Conservation (phyloP, 768 basidiomycete genomes). For the Royoungia palumana region DNA sequence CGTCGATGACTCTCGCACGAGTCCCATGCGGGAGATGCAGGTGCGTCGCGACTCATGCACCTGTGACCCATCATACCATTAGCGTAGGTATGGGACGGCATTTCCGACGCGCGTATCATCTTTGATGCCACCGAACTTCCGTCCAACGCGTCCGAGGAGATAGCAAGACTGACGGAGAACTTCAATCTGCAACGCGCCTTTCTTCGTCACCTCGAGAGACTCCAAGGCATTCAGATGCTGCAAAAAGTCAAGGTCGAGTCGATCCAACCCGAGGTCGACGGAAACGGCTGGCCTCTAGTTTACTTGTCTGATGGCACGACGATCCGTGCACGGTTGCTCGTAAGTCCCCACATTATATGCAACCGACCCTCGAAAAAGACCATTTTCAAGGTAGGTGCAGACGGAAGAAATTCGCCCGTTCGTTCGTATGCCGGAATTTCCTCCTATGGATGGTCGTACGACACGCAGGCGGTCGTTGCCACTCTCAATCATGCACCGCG, state of each 20-base stretch:
- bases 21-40: constrained; percentile 82
- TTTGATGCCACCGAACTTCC: constrained; percentile 56
- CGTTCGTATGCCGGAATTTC: no score
- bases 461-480: no score
- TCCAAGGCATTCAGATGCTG: constrained; percentile 56
- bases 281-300: constrained; percentile 78
- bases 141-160: constrained; percentile 37
- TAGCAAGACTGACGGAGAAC: constrained; percentile 88
- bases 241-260: constrained; percentile 73
- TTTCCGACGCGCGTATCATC: constrained; percentile 73
- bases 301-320: constrained; percentile 64
- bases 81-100: constrained; percentile 84
- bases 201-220: constrained; percentile 48
- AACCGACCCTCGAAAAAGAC: neutral
- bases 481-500: constrained; percentile 67
- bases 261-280: constrained; percentile 48
- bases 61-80: neutral
- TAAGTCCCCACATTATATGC: constrained; percentile 33
- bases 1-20: constrained; percentile 65
- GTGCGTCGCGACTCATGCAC: constrained; percentile 35
- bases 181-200: no score
- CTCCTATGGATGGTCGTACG: no score
- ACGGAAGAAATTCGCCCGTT: no score
- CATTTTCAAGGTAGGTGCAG: no score
- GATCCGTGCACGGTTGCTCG: constrained; percentile 72